A percentile compares a stretch with the other conserved stretches of the same genome.
These are phyloP conservation scores for Aspergillus aculeatinus DNA, from an alignment of 2,329 filamentous ascomycete genomes.

Conservation along the genomic window DNA sequence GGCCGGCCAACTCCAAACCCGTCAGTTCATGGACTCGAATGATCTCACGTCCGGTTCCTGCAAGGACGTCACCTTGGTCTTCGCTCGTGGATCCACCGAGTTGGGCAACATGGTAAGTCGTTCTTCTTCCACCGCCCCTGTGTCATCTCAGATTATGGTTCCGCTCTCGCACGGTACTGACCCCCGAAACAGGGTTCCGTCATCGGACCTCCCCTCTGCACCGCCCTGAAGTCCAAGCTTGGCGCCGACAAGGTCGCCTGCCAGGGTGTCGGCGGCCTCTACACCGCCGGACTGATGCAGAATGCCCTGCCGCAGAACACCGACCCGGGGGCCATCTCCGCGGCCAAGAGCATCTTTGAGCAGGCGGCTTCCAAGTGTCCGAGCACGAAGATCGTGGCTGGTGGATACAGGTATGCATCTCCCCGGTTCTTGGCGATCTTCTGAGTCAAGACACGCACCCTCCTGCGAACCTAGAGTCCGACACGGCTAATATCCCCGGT, in stretches of 20 bases:
- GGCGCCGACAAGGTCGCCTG: constrained; percentile 32
- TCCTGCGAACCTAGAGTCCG: too few species aligned
- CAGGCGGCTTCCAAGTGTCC: constrained; percentile 47
- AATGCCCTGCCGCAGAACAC: constrained; percentile 45
- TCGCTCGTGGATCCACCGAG: constrained; percentile 44
- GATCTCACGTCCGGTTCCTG: constrained; percentile 41
- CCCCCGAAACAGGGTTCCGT: constrained; percentile 26
- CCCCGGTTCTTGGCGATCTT: not conserved
- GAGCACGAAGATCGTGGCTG: constrained; percentile 44
- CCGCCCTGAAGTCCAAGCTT: constrained; percentile 23
- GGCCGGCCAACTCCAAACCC: constrained; percentile 2
- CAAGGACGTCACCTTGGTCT: constrained; percentile 41
- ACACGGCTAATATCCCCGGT: constrained; percentile 1
- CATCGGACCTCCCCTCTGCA: constrained; percentile 32
- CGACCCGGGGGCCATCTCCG: constrained; percentile 35
- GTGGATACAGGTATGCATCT: constrained; percentile 42
- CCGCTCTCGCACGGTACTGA: not conserved
- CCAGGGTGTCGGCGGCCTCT: constrained; percentile 48
- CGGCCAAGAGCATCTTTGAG: constrained; percentile 43
- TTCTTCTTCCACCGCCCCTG: not conserved
- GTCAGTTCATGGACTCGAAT: constrained; percentile 29
- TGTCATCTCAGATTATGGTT: not conserved
- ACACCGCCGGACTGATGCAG: constrained; percentile 37
- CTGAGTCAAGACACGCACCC: too few species aligned
- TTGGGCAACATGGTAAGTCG: constrained; percentile 39